A percentile compares a stretch with the other conserved stretches of the same genome.
Evolutionary conservation across 352 stramenopile genomes (phyloP).

Genomic region (Phytophthora fragariae): DNA sequence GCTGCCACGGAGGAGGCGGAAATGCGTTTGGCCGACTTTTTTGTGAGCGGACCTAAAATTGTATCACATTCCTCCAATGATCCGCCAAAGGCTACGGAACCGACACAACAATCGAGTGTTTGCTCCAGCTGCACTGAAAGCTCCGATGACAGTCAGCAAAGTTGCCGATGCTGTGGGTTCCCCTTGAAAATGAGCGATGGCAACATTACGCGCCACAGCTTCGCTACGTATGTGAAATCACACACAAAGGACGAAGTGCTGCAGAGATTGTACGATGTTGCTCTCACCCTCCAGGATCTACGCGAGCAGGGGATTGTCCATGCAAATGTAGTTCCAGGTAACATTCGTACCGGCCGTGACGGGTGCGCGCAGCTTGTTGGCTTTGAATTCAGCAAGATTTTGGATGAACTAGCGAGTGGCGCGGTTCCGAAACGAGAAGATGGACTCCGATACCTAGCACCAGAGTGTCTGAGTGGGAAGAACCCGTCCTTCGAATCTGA

Average conservation of each 20-base stretch:
- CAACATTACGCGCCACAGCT: not conserved
- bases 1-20: too few relatives aligned
- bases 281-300: constrained; percentile 5
- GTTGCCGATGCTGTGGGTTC: not conserved
- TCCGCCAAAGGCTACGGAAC: not conserved
- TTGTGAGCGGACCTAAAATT: too few relatives aligned
- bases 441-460: constrained; percentile 3
- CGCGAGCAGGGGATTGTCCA: constrained; percentile 3
- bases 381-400: not conserved
- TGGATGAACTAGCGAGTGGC: not conserved
- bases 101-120: too few relatives aligned
- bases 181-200: not conserved
- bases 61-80: not conserved
- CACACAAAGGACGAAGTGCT: not conserved
- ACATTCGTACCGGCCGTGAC: constrained; percentile 10
- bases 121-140: too few relatives aligned
- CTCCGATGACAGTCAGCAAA: not conserved
- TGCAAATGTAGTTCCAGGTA: not conserved
- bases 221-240: not conserved
- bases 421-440: not conserved
- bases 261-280: constrained; percentile 6
- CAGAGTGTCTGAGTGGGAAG: constrained; percentile 1
- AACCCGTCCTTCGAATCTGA: not conserved
- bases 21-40: too few relatives aligned
- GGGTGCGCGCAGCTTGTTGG: constrained; percentile 1